phyloP scores from a whole-genome alignment of 1,284 basidiomycete species.

The Ustilago xerochloae region DNA sequence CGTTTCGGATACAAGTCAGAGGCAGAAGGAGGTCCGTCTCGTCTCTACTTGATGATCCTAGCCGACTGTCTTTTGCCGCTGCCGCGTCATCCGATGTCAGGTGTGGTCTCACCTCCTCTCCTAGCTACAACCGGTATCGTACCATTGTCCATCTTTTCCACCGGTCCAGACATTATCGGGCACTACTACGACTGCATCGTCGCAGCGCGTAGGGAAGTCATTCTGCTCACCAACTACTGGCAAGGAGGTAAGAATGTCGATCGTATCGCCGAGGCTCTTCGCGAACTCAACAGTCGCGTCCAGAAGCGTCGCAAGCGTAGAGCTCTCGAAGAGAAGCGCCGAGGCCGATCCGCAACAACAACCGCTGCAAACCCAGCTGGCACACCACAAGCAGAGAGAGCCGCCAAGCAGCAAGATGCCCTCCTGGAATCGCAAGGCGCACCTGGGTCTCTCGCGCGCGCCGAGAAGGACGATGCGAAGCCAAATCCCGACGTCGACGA shows the following conservation, averaged over 20 bases:
- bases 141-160: slow-evolving; percentile 65
- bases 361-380: slow-evolving; percentile 9
- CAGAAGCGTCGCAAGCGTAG: slow-evolving; percentile 33
- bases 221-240: slow-evolving; percentile 68
- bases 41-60: slow-evolving; percentile 64
- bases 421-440: slow-evolving; percentile 33
- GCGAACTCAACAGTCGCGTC: slow-evolving; percentile 57
- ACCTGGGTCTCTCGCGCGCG: slow-evolving; percentile 33
- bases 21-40: slow-evolving; percentile 54
- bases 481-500: slow-evolving; percentile 4
- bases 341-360: slow-evolving; percentile 1
- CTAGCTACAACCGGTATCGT: slow-evolving; percentile 65
- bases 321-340: slow-evolving; percentile 24
- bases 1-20: slow-evolving; percentile 56
- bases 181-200: slow-evolving; percentile 68
- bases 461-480: slow-evolving; percentile 16
- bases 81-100: slow-evolving; percentile 57
- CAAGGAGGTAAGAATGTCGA: slow-evolving; percentile 65
- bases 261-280: slow-evolving; percentile 61
- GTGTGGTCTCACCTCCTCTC: slow-evolving; percentile 64
- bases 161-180: slow-evolving; percentile 66
- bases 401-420: slow-evolving; percentile 24
- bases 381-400: slow-evolving; percentile 25
- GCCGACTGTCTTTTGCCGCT: slow-evolving; percentile 63
- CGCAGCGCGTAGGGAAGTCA: slow-evolving; percentile 60